Percentiles rank a stretch among this genome's conserved stretches.
Conservation (phyloP, 1,284 basidiomycete genomes). For the Phlebopus sp. region DNA sequence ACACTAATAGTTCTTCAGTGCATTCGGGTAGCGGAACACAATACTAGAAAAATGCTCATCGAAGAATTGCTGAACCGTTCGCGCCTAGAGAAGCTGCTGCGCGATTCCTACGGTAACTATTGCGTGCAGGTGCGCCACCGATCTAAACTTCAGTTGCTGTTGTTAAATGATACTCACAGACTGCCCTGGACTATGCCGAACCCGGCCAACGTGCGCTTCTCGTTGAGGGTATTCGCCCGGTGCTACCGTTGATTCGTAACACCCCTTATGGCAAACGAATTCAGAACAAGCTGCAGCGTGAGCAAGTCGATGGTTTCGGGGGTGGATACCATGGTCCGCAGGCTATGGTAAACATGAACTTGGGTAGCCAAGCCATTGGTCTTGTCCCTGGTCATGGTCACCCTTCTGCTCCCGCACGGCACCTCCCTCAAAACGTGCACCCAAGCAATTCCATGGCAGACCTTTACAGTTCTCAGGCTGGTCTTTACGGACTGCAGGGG, state of each 20-base stretch:
- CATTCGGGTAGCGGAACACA: slow-evolving; percentile 95
- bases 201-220: slow-evolving; percentile 80
- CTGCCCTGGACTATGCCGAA: slow-evolving; percentile 94
- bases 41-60: slow-evolving; percentile 91
- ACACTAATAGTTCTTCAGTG: slow-evolving; percentile 55
- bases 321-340: slow-evolving; percentile 58
- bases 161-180: slow-evolving; percentile 46
- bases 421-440: slow-evolving; percentile 52
- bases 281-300: slow-evolving; percentile 93
- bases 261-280: slow-evolving; percentile 98
- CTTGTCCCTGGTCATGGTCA: slow-evolving; percentile 37
- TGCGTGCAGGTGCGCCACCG: slow-evolving; percentile 71
- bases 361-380: slow-evolving; percentile 55
- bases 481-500: slow-evolving; percentile 55
- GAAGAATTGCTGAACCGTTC: slow-evolving; percentile 95
- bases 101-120: slow-evolving; percentile 94
- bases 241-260: slow-evolving; percentile 92
- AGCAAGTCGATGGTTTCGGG: slow-evolving; percentile 74
- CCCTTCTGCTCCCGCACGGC: slow-evolving; percentile 43
- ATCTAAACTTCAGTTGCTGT: slow-evolving; percentile 2
- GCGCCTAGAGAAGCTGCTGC: slow-evolving; percentile 91
- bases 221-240: slow-evolving; percentile 95
- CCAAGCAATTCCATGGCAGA: slow-evolving; percentile 60
- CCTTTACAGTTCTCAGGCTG: slow-evolving; percentile 63
- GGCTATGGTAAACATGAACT: slow-evolving; percentile 55